These are phyloP conservation scores for Populus tomentosa DNA, from an alignment of 441 rosid genomes.

Conservation along the genomic window DNA sequence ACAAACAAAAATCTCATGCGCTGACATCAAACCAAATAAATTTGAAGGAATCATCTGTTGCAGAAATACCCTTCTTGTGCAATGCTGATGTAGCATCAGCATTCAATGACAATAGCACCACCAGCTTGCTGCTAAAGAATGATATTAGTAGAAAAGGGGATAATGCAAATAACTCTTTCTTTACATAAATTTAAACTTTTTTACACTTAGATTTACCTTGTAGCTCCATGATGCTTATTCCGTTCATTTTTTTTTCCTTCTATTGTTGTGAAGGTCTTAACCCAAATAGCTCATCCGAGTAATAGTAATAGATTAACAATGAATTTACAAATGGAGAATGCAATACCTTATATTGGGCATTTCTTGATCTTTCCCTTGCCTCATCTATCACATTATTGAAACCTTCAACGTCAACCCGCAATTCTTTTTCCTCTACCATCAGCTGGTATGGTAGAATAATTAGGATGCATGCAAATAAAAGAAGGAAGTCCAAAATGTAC, in stretches of 20 bases:
- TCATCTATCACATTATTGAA: constrained; percentile 84
- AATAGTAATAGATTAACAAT: background rate
- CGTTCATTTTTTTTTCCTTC: background rate
- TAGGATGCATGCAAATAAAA: constrained; percentile 5
- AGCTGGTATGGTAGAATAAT: constrained; percentile 41
- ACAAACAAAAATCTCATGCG: background rate
- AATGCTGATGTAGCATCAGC: constrained; percentile 91
- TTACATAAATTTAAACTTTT: background rate
- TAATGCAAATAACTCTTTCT: background rate
- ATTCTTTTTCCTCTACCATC: constrained; percentile 95
- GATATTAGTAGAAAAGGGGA: constrained; percentile 19
- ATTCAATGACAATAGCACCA: constrained; percentile 84
- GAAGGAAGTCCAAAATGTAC: constrained; percentile 30
- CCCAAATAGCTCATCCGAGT: background rate
- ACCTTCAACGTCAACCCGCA: constrained; percentile 77
- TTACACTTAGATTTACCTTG: background rate
- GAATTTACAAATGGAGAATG: background rate
- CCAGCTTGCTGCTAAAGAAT: constrained; percentile 69
- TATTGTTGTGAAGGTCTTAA: background rate
- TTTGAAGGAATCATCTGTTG: constrained; percentile 85
- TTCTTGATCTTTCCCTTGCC: constrained; percentile 96
- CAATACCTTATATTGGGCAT: constrained; percentile 79
- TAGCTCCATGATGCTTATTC: background rate
- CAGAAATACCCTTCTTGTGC: constrained; percentile 62
- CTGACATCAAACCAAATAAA: constrained; percentile 78